Base-by-base conservation (phyloP, 23 red algal genomes). In the Gracilariopsis chorda region DNA sequence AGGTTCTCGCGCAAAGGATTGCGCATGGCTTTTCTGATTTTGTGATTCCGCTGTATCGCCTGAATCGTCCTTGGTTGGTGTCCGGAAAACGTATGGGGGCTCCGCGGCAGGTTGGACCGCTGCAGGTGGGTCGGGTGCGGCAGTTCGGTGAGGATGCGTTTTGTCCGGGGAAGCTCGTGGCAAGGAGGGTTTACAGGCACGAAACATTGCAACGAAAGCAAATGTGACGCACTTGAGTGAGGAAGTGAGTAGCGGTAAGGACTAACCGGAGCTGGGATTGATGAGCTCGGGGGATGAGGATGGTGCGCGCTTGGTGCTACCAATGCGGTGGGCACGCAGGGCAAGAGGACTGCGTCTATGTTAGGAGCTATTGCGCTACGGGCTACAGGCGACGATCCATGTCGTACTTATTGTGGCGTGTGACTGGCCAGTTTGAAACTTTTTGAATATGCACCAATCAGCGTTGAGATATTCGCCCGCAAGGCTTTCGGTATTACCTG, bases 141-240 rank as follows among this genome's bases (percentile, higher is more conserved):
- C 13, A 20, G 40, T 40, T 4, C 21, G 48, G 49, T 10, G 30
- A 9, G 48, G 42, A 28, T 44, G 75, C 17, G 48, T 1, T 16
- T 80, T 55, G 17, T 64, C 78, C 10, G n/a, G 16, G 53, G 59
- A 46, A 13, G 51, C 21, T 49, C 78, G 78, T 44, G 78, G 78
- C 59, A 83, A 48, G 49, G 78, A 83, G 36, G 78, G 78, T 46
- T 83, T 83, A 55, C 53, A 46, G 33, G 78, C 78, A 23, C 78
- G 78, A 36, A 83, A 83, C 78, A 83, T 83, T 28, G 11, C 45
- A n/a, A 34, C 4, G 17, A 34, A 34, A 19, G 55, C 55, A 25
- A 19, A 5, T 19, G 6, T 59, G n/a, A 27, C 55, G 60, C 60
- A 35, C 30, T 8, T 3, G 21, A 23, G 40, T 24, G 28, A 25